Conservation (phyloP, 2,329 filamentous ascomycete species). For the Diaporthe batatas region DNA sequence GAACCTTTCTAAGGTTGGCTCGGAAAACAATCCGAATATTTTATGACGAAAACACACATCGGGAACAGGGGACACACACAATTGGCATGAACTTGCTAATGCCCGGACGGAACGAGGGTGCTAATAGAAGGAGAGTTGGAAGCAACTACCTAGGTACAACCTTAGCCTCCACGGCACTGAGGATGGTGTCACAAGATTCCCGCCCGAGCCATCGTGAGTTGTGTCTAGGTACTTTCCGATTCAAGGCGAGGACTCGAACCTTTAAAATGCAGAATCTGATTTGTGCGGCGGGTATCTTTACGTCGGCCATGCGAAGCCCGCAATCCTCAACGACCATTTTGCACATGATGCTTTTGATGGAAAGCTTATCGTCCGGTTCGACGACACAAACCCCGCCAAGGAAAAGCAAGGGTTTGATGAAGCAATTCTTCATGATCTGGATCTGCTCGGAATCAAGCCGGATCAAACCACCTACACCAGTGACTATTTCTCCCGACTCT, state of each 20-base stretch:
- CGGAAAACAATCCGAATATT: background rate
- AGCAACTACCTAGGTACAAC: slow-evolving; percentile 92
- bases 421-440: slow-evolving; percentile 90
- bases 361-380: slow-evolving; percentile 90
- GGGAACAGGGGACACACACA: background rate
- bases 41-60: background rate
- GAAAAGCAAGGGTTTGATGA: slow-evolving; percentile 98
- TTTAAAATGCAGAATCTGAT: slow-evolving; percentile 12
- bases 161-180: slow-evolving; percentile 87
- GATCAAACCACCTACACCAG: slow-evolving; percentile 92
- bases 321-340: slow-evolving; percentile 95
- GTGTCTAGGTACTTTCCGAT: background rate
- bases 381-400: slow-evolving; percentile 97
- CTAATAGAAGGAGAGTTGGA: slow-evolving; percentile 78
- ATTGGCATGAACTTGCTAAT: no score
- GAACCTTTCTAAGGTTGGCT: background rate
- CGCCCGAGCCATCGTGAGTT: slow-evolving; percentile 88
- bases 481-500: slow-evolving; percentile 94
- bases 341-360: slow-evolving; percentile 93
- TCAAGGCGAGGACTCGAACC: background rate
- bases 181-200: slow-evolving; percentile 90
- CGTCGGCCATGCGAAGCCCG: slow-evolving; percentile 95
- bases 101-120: slow-evolving; percentile 67
- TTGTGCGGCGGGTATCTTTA: slow-evolving; percentile 82
- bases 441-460: slow-evolving; percentile 90